Percentiles rank a stretch among this genome's conserved stretches.
Conservation (phyloP, 768 basidiomycete species). For the Mrakia hoshinonis region DNA sequence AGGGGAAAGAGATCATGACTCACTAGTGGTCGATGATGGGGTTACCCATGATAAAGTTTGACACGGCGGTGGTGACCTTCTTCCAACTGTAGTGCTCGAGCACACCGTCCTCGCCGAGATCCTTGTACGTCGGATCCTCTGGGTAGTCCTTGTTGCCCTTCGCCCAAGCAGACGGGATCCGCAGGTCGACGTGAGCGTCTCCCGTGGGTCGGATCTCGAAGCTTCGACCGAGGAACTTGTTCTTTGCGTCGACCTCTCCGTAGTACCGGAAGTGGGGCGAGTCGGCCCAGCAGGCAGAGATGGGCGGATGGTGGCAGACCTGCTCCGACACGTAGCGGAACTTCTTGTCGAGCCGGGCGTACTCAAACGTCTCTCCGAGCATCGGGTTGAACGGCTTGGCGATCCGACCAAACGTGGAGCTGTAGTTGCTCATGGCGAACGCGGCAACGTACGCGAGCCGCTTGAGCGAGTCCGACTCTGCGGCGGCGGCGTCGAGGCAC, state of each 20-base stretch:
- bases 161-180: slow-evolving; percentile 60
- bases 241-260: slow-evolving; percentile 91
- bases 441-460: slow-evolving; percentile 88
- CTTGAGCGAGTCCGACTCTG: slow-evolving; percentile 64
- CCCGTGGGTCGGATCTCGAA: slow-evolving; percentile 95
- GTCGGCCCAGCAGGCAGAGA: slow-evolving; percentile 92
- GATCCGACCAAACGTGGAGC: slow-evolving; percentile 88
- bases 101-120: slow-evolving; percentile 42
- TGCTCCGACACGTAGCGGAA: slow-evolving; percentile 93
- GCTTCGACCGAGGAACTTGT: slow-evolving; percentile 90
- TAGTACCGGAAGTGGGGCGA: slow-evolving; percentile 82
- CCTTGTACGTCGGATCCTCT: slow-evolving; percentile 23
- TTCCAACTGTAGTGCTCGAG: slow-evolving; percentile 90
- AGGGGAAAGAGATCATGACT: neutral
- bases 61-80: slow-evolving; percentile 72
- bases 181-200: slow-evolving; percentile 77
- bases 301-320: slow-evolving; percentile 94
- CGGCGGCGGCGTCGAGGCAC: slow-evolving; percentile 48
- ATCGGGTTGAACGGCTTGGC: slow-evolving; percentile 37
- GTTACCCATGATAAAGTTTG: slow-evolving; percentile 83
- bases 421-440: slow-evolving; percentile 97
- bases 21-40: slow-evolving; percentile 78
- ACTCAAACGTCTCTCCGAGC: slow-evolving; percentile 84
- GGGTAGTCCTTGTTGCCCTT: slow-evolving; percentile 28
- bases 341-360: slow-evolving; percentile 73